phyloP scores from a whole-genome alignment of 371 early-diverging fungal species.

The Catenaria anguillulae region DNA sequence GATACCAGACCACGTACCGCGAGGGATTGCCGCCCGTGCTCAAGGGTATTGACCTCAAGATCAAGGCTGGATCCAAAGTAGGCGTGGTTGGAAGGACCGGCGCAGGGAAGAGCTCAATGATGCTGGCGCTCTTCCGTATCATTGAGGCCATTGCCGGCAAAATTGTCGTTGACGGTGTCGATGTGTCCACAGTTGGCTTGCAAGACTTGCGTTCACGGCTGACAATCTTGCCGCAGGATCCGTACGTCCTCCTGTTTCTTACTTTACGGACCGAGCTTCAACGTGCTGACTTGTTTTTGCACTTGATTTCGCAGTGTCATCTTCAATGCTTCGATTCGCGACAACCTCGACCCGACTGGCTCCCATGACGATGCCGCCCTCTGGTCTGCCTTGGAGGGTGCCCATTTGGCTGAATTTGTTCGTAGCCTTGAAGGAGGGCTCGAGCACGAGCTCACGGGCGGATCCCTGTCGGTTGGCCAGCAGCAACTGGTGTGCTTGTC shows the following conservation, averaged over 20 bases:
- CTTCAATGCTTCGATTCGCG: slow-evolving; percentile 51
- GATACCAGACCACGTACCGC: slow-evolving; percentile 33
- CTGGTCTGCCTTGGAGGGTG: slow-evolving; percentile 64
- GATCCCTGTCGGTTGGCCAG: slow-evolving; percentile 62
- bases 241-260: too few relatives aligned
- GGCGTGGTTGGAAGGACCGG: slow-evolving; percentile 87
- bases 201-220: too few relatives aligned
- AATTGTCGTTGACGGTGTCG: slow-evolving; percentile 47
- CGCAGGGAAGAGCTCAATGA: too few relatives aligned
- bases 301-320: too few relatives aligned
- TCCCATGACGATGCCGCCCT: slow-evolving; percentile 51
- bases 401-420: slow-evolving; percentile 50
- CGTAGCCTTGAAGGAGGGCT: slow-evolving; percentile 46
- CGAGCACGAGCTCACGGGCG: slow-evolving; percentile 1
- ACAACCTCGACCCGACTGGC: slow-evolving; percentile 69
- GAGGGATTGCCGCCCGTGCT: slow-evolving; percentile 13
- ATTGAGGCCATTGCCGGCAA: slow-evolving; percentile 42
- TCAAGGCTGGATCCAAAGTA: slow-evolving; percentile 57
- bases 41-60: slow-evolving; percentile 46
- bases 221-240: too few relatives aligned
- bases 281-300: too few relatives aligned
- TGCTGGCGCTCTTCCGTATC: too few relatives aligned
- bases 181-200: slow-evolving; percentile 38
- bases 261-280: too few relatives aligned
- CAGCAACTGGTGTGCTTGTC: slow-evolving; percentile 74